Percentiles rank a stretch among this genome's conserved stretches.
phyloP scores from a whole-genome alignment of 176 grass and related monocot species.

The Dendrocalamus sinicus region DNA sequence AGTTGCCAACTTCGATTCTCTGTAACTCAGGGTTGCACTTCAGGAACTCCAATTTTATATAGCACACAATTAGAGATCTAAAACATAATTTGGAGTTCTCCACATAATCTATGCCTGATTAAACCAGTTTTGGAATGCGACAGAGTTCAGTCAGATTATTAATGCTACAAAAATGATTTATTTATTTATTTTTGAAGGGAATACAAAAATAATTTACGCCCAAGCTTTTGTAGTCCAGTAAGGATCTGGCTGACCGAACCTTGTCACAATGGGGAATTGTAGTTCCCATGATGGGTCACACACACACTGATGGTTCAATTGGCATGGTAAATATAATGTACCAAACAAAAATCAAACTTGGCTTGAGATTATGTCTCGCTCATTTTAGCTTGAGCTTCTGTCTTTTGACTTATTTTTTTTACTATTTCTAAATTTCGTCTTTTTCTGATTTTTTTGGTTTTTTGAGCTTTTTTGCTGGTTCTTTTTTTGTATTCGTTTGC shows the following conservation, averaged over 20 bases:
- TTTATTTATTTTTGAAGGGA: background rate
- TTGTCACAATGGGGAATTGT: background rate
- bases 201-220: background rate
- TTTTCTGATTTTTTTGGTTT: too few relatives aligned
- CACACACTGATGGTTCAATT: background rate
- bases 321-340: background rate
- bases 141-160: background rate
- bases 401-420: too few relatives aligned
- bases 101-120: background rate
- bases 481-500: too few relatives aligned
- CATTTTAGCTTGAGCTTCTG: too few relatives aligned
- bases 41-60: background rate
- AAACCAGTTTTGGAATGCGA: background rate
- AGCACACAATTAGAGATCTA: background rate
- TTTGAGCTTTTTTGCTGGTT: too few relatives aligned
- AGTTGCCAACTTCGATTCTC: constrained; percentile 14
- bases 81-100: constrained; percentile 2
- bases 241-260: background rate
- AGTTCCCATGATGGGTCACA: background rate
- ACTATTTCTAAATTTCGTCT: too few relatives aligned
- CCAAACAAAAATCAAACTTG: background rate
- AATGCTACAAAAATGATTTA: background rate
- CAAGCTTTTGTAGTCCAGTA: background rate
- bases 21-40: background rate
- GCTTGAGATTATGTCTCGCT: background rate